phyloP scores from a whole-genome alignment of 768 basidiomycete species.

The Mycena maculata region DNA sequence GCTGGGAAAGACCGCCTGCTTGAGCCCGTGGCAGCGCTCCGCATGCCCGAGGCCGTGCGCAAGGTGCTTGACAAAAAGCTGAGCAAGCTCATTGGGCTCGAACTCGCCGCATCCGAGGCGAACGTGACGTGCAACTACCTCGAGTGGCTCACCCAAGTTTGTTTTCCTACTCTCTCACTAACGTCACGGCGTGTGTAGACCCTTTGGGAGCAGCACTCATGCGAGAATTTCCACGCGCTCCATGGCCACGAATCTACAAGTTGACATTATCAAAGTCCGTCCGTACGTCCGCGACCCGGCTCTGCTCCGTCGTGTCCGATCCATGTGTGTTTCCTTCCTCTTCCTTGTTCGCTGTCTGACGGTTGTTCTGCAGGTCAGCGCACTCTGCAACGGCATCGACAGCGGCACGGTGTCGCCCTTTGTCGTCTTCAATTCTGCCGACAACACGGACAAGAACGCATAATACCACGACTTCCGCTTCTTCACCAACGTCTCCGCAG shows the following conservation, averaged over 20 bases:
- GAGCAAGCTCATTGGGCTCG: too few relatives aligned
- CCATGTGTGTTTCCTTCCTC: constrained; percentile 64
- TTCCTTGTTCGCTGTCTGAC: constrained; percentile 3
- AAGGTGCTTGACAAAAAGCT: too few relatives aligned
- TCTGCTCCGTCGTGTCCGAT: too few relatives aligned
- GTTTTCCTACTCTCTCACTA: constrained; percentile 96
- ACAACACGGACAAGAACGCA: constrained; percentile 80
- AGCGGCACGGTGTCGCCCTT: constrained; percentile 89
- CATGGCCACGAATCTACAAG: too few relatives aligned
- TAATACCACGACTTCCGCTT: constrained; percentile 85
- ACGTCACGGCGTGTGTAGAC: constrained; percentile 83
- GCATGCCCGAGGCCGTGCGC: too few relatives aligned
- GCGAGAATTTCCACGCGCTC: too few relatives aligned
- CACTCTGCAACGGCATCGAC: constrained; percentile 88
- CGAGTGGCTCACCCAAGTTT: constrained; percentile 97
- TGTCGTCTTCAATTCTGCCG: constrained; percentile 79
- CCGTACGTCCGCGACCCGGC: too few relatives aligned
- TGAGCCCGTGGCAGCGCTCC: too few relatives aligned
- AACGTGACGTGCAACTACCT: constrained; percentile 99
- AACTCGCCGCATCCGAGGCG: too few relatives aligned
- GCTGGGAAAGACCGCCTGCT: too few relatives aligned
- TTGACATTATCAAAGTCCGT: too few relatives aligned
- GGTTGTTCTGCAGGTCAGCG: constrained; percentile 74
- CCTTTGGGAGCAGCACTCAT: too few relatives aligned
- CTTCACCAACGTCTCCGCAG: constrained; percentile 87